Evolutionary conservation across 2,329 filamentous ascomycete species (phyloP).

Genomic region (Tolypocladium amazonense): DNA sequence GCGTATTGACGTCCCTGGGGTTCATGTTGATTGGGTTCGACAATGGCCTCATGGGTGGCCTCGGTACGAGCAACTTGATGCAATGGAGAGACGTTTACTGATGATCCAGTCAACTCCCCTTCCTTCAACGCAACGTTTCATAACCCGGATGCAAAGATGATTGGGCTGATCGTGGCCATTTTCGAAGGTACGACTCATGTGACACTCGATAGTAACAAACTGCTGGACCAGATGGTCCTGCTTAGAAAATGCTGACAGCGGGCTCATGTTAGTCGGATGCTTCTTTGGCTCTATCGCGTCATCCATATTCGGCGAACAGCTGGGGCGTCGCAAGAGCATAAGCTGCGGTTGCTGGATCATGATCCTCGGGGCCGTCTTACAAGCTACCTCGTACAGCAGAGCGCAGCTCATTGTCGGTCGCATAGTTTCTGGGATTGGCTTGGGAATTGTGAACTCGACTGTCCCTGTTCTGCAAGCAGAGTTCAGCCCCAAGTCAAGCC

Average conservation of each 20-base stretch:
- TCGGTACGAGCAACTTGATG: constrained; percentile 7
- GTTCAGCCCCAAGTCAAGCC: constrained; percentile 25
- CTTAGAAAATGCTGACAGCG: background rate
- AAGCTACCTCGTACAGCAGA: constrained; percentile 30
- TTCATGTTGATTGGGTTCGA: constrained; percentile 38
- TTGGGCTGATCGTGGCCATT: constrained; percentile 35
- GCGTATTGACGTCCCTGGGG: constrained; percentile 31
- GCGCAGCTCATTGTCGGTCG: constrained; percentile 34
- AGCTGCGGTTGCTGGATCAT: constrained; percentile 30
- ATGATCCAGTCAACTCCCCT: constrained; percentile 22
- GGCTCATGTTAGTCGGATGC: constrained; percentile 12
- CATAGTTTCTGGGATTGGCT: constrained; percentile 34
- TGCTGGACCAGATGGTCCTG: background rate
- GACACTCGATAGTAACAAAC: background rate
- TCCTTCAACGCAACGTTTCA: constrained; percentile 30
- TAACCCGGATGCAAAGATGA: constrained; percentile 26
- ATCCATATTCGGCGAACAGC: constrained; percentile 24
- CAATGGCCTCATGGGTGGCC: constrained; percentile 33
- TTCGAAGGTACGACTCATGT: constrained; percentile 21
- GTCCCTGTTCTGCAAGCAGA: constrained; percentile 34
- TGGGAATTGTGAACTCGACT: constrained; percentile 33
- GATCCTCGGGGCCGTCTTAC: constrained; percentile 32
- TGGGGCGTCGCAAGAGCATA: constrained; percentile 32
- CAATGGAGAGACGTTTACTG: background rate
- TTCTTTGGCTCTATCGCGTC: constrained; percentile 14